phyloP scores from a whole-genome alignment of 2,329 filamentous ascomycete species.

The Nectriaceae sp. region DNA sequence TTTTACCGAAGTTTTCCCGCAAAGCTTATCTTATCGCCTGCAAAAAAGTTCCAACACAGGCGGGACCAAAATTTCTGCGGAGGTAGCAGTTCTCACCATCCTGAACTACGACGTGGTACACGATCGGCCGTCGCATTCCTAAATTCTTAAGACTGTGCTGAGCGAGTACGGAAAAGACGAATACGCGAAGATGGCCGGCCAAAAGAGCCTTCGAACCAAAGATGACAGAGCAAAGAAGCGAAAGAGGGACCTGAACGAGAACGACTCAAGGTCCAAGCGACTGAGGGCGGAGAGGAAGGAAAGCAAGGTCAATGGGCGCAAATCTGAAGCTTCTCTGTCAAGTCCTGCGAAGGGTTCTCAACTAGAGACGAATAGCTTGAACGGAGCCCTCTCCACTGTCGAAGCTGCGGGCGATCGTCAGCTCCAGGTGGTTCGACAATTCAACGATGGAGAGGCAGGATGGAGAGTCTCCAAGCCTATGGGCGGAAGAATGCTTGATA shows the following conservation, averaged over 20 bases:
- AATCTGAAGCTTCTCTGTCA: conserved; percentile 10
- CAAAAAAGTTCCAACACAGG: conserved; percentile 38
- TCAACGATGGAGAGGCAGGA: conserved; percentile 35
- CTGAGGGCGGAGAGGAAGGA: conserved; percentile 37
- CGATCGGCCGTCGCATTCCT: conserved; percentile 17
- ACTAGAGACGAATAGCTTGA: conserved; percentile 18
- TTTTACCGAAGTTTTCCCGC: conserved; percentile 34
- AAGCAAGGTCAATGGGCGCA: conserved; percentile 29
- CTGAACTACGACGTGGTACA: conserved; percentile 18
- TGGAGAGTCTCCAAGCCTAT: conserved; percentile 67
- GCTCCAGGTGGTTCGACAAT: conserved; percentile 28
- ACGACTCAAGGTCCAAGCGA: conserved; percentile 43
- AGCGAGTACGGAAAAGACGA: conserved; percentile 8
- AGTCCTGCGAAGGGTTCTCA: conserved; percentile 11
- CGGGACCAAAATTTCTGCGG: conserved; percentile 41
- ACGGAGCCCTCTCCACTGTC: conserved; percentile 8
- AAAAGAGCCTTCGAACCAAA: conserved; percentile 33
- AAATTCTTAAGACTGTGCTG: conserved; percentile 11
- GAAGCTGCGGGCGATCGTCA: conserved; percentile 19
- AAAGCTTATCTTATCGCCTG: conserved; percentile 42
- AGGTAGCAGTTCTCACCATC: conserved; percentile 16
- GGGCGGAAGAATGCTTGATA: conserved; percentile 65
- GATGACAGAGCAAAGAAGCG: conserved; percentile 47
- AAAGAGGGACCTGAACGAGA: conserved; percentile 47
- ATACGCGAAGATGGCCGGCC: conserved; percentile 36